Base-by-base conservation (phyloP, 768 basidiomycete genomes). In the Filobasidium wieringae region DNA sequence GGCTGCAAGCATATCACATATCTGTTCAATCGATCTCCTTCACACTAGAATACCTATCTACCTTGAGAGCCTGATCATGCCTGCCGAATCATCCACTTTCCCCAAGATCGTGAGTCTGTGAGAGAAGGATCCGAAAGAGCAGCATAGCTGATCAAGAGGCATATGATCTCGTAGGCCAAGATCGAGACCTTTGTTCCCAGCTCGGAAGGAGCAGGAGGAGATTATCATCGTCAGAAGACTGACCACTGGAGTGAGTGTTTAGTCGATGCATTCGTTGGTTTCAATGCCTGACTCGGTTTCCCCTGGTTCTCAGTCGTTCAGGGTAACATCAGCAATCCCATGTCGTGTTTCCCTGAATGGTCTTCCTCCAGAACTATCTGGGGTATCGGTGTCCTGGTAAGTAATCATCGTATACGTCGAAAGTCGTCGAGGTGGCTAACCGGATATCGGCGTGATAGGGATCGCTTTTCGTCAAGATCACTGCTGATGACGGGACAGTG, bases 121-220 rank as follows among this genome's bases (percentile, higher is more conserved):
- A 12, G 26, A n/a, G n/a, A n/a, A n/a, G n/a, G 7, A 15, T 41
- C 36, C 15, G 33, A 29, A n/a, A 2, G 19, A 11, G 15, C 9
- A 33, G 45, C 19, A 26, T 2, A 7, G 4, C 11, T 39, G 39
- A 22, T 22, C 14, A 22, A 53, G 11, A n/a, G 5, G n/a, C 11
- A 24, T 37, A 5, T 22, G n/a, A n/a, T n/a, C 27, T 27, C 31
- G 1, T 43, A 73, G 66, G 66, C 55, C 51, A 66, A 63, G 61
- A 64, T 75, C 55, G 74, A 75, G 63, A 71, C 72, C 7, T 75
- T 75, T 58, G 68, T 75, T 34, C 74, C 74, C n/a, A 63, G 61
- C 17, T 58, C 68, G 26, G 64, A 70, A 52, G 75, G 75, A 26
- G 70, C 70, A 12, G 75, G 75, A 2, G 75, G 73, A 34, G 75